These are phyloP conservation scores for Cercophora scortea DNA, from an alignment of 495 filamentous ascomycete genomes.

Conservation along the genomic window DNA sequence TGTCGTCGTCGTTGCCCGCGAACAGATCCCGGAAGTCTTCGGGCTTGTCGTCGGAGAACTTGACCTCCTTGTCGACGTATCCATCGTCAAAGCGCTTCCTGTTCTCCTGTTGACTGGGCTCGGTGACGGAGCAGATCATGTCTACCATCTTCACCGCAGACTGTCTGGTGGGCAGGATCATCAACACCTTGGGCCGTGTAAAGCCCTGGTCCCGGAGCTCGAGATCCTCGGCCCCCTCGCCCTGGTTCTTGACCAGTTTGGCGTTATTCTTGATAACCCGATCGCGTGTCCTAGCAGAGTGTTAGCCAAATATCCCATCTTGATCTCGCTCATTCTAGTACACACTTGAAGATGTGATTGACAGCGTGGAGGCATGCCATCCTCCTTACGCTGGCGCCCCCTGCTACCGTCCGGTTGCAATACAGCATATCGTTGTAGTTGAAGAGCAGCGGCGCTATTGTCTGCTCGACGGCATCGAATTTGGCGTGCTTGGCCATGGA, in stretches of 20 bases:
- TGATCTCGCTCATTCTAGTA: background rate
- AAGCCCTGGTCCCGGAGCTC: constrained; percentile 93
- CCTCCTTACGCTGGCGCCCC: constrained; percentile 57
- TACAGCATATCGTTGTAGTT: constrained; percentile 78
- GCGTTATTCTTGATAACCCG: constrained; percentile 87
- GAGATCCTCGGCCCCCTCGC: constrained; percentile 50
- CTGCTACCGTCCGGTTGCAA: constrained; percentile 57
- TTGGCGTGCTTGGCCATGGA: constrained; percentile 24
- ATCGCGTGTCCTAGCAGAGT: constrained; percentile 61
- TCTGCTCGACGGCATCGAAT: constrained; percentile 45
- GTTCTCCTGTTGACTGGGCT: constrained; percentile 90
- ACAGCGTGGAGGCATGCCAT: constrained; percentile 75
- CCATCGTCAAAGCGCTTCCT: constrained; percentile 81
- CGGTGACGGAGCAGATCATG: constrained; percentile 59
- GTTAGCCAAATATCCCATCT: background rate
- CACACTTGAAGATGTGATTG: constrained; percentile 82
- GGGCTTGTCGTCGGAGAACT: constrained; percentile 66
- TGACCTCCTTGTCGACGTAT: constrained; percentile 58
- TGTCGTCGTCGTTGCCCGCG: constrained; percentile 89
- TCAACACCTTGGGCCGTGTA: constrained; percentile 85
- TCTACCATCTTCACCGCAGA: constrained; percentile 72
- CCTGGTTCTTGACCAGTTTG: constrained; percentile 51
- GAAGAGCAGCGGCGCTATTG: constrained; percentile 53
- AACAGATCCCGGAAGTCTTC: constrained; percentile 88
- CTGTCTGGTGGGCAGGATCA: constrained; percentile 80